These are phyloP conservation scores for Aegilops tauschii DNA, from an alignment of 176 grass and related monocot species.

Conservation along the genomic window DNA sequence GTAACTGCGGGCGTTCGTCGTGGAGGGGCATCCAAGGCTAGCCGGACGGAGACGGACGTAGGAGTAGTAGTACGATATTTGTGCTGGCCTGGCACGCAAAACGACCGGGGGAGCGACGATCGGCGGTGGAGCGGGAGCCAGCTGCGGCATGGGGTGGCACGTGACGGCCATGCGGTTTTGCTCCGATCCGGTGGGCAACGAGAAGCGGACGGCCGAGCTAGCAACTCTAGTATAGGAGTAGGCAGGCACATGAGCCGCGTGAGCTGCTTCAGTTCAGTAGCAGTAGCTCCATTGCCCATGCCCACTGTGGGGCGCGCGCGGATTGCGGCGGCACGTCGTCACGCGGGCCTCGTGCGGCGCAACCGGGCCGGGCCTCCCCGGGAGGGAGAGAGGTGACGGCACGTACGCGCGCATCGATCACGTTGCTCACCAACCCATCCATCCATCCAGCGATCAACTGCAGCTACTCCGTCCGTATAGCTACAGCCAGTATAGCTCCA, in stretches of 20 bases:
- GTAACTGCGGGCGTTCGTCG: too few relatives aligned
- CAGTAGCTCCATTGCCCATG: background rate
- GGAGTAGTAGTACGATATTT: background rate
- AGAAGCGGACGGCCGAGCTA: background rate
- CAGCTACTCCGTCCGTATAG: too few relatives aligned
- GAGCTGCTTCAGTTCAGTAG: background rate
- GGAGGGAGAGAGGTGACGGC: background rate
- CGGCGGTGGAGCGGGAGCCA: background rate
- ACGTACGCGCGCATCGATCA: background rate
- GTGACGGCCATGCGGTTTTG: constrained; percentile 28
- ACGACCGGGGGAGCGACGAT: background rate
- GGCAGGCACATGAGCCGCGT: background rate
- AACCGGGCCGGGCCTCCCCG: background rate
- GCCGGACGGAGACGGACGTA: background rate
- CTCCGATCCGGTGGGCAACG: background rate
- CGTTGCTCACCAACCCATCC: background rate
- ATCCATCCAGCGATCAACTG: background rate
- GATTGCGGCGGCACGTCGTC: background rate
- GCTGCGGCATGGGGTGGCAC: constrained; percentile 15
- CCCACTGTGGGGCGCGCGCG: background rate
- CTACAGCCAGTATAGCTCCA: too few relatives aligned
- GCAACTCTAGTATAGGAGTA: too few relatives aligned
- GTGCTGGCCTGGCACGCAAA: background rate
- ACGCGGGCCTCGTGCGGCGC: background rate
- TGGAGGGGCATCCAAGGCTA: too few relatives aligned